Conservation (phyloP, 1,284 basidiomycete species). For the Anthracocystis walkeri region DNA sequence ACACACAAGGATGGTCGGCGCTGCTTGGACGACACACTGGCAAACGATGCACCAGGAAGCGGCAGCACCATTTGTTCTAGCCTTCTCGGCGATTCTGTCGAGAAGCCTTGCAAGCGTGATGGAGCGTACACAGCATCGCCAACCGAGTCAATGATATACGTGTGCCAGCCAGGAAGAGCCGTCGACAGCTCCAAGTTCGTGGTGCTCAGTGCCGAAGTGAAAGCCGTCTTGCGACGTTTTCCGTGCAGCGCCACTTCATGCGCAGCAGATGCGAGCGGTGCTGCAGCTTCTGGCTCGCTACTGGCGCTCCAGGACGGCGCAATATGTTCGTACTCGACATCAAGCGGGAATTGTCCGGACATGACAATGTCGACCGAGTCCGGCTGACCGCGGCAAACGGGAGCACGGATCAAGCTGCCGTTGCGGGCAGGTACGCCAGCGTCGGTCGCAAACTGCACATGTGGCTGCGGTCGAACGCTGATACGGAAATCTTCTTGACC, state of each 20-base stretch:
- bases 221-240: constrained; percentile 70
- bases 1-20: constrained; percentile 78
- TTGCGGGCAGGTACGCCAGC: constrained; percentile 43
- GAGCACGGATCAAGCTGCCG: constrained; percentile 73
- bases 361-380: constrained; percentile 85
- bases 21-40: constrained; percentile 8
- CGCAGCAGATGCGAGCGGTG: constrained; percentile 50
- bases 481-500: constrained; percentile 79
- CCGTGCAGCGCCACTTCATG: constrained; percentile 53
- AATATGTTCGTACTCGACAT: constrained; percentile 54
- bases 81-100: constrained; percentile 70
- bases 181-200: constrained; percentile 88
- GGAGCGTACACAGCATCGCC: constrained; percentile 80
- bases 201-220: constrained; percentile 85
- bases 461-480: constrained; percentile 80
- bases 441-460: constrained; percentile 61
- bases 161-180: constrained; percentile 81
- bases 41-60: constrained; percentile 50
- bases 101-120: constrained; percentile 73
- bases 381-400: constrained; percentile 83
- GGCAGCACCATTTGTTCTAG: constrained; percentile 62
- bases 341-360: constrained; percentile 73
- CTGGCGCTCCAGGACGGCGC: constrained; percentile 36
- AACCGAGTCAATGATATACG: constrained; percentile 88
- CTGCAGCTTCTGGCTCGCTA: constrained; percentile 35